Conservation (phyloP, 2,329 filamentous ascomycete species). For the Xylariaceae sp. region DNA sequence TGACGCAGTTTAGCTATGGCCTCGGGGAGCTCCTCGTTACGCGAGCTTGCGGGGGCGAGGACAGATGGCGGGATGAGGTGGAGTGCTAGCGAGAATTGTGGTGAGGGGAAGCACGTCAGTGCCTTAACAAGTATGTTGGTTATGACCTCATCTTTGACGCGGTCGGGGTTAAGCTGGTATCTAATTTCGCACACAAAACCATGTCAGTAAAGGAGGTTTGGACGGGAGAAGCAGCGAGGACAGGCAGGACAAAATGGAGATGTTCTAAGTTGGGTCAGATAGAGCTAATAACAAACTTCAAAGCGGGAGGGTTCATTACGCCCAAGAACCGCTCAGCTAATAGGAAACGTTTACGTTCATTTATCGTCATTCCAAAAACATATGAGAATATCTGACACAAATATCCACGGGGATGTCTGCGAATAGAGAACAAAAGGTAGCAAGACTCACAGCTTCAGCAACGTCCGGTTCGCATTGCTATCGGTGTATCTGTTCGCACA, state of each 20-base stretch:
- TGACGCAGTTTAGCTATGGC: conserved; percentile 85
- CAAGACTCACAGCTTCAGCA: conserved; percentile 90
- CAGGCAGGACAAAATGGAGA: conserved; percentile 9
- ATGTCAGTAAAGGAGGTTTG: conserved; percentile 5
- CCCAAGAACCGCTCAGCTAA: conserved; percentile 79
- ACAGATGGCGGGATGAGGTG: conserved; percentile 90
- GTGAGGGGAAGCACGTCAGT: conserved; percentile 94
- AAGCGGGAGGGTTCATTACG: conserved; percentile 61
- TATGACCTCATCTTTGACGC: conserved; percentile 93
- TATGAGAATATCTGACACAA: background rate
- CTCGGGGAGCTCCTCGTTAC: conserved; percentile 78
- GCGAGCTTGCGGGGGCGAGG: conserved; percentile 60
- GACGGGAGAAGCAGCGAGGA: no score
- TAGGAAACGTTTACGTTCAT: conserved; percentile 89
- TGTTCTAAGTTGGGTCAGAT: conserved; percentile 63
- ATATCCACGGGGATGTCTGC: background rate
- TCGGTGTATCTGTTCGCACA: conserved; percentile 95
- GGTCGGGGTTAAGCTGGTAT: conserved; percentile 99
- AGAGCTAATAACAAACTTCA: conserved; percentile 80
- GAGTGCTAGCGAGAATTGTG: conserved; percentile 92
- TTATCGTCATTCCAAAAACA: conserved; percentile 70
- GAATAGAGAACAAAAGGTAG: conserved; percentile 25
- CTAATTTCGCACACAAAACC: conserved; percentile 53
- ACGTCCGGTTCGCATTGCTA: conserved; percentile 93
- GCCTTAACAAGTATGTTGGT: conserved; percentile 99